phyloP scores from a whole-genome alignment of 2,329 filamentous ascomycete species.

The Fusarium nanum region DNA sequence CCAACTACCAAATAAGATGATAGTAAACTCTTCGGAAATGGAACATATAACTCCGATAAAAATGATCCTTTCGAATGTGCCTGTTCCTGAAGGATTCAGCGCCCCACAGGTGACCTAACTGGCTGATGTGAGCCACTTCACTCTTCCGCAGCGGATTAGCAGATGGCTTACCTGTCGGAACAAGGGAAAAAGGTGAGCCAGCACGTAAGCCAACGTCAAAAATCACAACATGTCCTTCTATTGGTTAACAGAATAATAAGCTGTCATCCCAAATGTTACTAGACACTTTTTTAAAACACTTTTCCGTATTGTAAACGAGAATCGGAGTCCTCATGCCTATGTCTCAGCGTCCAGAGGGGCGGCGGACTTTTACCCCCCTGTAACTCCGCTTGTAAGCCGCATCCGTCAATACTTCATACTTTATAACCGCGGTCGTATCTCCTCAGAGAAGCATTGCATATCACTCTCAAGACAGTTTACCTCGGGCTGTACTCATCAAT shows the following conservation, averaged over 20 bases:
- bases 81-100: not conserved
- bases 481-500: not conserved
- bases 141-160: not conserved
- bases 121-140: constrained; percentile 1
- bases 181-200: not conserved
- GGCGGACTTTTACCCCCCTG: not conserved
- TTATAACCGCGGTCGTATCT: not conserved
- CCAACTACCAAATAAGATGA: not conserved
- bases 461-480: not conserved
- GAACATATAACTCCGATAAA: not conserved
- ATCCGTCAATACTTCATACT: not conserved
- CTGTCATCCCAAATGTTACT: not conserved
- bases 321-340: too few relatives aligned
- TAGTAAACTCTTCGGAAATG: not conserved
- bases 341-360: not conserved
- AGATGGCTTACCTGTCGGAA: not conserved
- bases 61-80: not conserved
- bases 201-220: not conserved
- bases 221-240: not conserved
- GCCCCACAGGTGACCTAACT: not conserved
- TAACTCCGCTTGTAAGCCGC: not conserved
- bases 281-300: not conserved
- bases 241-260: not conserved
- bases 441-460: not conserved
- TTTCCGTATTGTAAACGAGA: not conserved